A percentile compares a stretch with the other conserved stretches of the same genome.
These are phyloP conservation scores for Pseudogymnoascus pannorum DNA, from an alignment of 2,329 filamentous ascomycete species.

Conservation along the genomic window DNA sequence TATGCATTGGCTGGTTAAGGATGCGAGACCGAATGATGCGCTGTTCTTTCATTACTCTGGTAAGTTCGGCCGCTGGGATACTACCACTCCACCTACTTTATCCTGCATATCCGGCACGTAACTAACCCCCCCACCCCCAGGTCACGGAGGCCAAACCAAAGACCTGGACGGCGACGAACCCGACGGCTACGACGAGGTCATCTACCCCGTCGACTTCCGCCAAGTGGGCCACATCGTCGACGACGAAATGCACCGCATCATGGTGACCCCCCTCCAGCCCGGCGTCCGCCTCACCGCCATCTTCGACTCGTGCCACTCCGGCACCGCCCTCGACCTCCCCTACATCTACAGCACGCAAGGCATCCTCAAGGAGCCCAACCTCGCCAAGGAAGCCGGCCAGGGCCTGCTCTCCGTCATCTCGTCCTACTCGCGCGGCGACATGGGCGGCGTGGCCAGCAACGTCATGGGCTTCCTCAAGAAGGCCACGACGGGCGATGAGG, in stretches of 20 bases:
- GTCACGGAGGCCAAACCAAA: slow-evolving; percentile 74
- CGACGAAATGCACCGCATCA: slow-evolving; percentile 69
- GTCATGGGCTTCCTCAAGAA: slow-evolving; percentile 85
- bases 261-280: slow-evolving; percentile 68
- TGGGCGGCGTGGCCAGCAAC: slow-evolving; percentile 66
- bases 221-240: slow-evolving; percentile 75
- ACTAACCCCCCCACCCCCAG: slow-evolving; percentile 34
- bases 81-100: neutral
- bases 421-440: slow-evolving; percentile 62
- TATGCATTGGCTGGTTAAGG: slow-evolving; percentile 97
- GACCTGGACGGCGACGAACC: slow-evolving; percentile 75
- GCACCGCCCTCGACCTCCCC: slow-evolving; percentile 57
- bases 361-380: slow-evolving; percentile 60
- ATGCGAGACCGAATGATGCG: slow-evolving; percentile 85
- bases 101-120: slow-evolving; percentile 14
- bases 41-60: slow-evolving; percentile 97
- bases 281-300: slow-evolving; percentile 74
- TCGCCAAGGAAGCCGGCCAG: slow-evolving; percentile 60
- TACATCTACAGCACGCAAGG: slow-evolving; percentile 65
- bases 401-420: slow-evolving; percentile 54
- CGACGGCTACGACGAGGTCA: slow-evolving; percentile 76
- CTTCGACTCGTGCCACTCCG: slow-evolving; percentile 63
- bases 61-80: slow-evolving; percentile 34
- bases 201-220: slow-evolving; percentile 76
- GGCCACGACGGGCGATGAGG: slow-evolving; percentile 69